These are phyloP conservation scores for Geranium brycei DNA, from an alignment of 345 rosid genomes.

Conservation along the genomic window DNA sequence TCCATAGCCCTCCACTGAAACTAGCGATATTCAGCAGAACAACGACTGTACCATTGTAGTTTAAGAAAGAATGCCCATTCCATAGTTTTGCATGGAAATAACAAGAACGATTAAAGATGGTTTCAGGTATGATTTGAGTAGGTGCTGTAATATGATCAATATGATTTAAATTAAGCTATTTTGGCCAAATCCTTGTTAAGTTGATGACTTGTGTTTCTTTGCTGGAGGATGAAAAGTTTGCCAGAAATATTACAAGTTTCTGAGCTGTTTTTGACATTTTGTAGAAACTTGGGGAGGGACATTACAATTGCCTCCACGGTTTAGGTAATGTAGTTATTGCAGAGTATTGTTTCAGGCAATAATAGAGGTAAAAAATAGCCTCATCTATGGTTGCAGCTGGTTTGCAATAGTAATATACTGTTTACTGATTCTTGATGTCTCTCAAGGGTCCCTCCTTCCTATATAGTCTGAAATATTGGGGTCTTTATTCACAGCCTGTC, in stretches of 20 bases:
- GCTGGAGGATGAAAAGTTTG: not conserved
- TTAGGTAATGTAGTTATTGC: not conserved
- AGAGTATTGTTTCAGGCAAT: not conserved
- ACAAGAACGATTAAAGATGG: not conserved
- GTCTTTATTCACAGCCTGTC: not conserved
- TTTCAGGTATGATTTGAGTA: too few relatives aligned
- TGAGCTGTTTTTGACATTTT: too few relatives aligned
- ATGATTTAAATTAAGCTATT: too few relatives aligned
- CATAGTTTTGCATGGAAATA: not conserved
- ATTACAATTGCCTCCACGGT: not conserved
- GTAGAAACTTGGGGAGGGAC: too few relatives aligned
- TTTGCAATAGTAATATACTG: not conserved
- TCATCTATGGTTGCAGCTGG: not conserved
- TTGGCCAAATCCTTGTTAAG: too few relatives aligned
- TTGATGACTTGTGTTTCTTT: not conserved
- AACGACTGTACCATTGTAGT: not conserved
- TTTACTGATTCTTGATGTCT: not conserved
- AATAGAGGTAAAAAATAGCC: not conserved
- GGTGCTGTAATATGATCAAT: not conserved
- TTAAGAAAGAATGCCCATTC: not conserved
- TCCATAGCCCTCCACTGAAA: slow-evolving; percentile 13
- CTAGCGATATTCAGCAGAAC: slow-evolving; percentile 5
- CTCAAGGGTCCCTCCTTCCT: not conserved
- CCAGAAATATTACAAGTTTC: too few relatives aligned
- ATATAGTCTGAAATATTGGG: not conserved